Evolutionary conservation across 768 basidiomycete species (phyloP).

Genomic region (Melanogaster broomeanus): DNA sequence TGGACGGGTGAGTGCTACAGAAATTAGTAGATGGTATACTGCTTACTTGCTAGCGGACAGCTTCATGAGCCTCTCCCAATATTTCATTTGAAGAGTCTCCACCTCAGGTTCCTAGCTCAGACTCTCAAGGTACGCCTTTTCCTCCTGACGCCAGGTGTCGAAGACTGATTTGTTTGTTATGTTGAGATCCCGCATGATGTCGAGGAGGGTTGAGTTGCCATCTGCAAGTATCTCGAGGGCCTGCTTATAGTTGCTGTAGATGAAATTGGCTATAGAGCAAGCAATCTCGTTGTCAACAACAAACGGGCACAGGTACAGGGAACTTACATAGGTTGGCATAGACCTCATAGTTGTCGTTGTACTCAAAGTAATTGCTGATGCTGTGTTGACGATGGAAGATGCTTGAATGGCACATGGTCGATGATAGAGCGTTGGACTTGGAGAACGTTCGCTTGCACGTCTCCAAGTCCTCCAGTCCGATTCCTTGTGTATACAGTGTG

Average conservation of each 20-base stretch:
- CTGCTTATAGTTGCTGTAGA: constrained; percentile 27
- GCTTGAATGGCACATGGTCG: constrained; percentile 9
- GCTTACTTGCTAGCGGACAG: constrained; percentile 7
- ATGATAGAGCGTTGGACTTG: constrained; percentile 15
- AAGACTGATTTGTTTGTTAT: constrained; percentile 3
- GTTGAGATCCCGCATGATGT: constrained; percentile 5
- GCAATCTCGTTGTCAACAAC: too few species aligned
- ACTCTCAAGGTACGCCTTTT: constrained; percentile 1
- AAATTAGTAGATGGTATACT: background rate
- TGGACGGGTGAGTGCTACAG: background rate
- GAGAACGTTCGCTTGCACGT: constrained; percentile 19
- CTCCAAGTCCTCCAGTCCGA: constrained; percentile 23
- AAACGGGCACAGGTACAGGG: too few species aligned
- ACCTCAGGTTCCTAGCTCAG: constrained; percentile 1
- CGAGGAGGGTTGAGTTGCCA: background rate
- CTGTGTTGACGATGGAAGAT: constrained; percentile 21
- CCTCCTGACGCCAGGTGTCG: constrained; percentile 7
- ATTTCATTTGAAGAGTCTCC: constrained; percentile 16
- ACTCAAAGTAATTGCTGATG: background rate
- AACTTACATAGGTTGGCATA: too few species aligned
- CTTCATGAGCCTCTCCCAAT: constrained; percentile 10
- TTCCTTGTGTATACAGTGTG: constrained; percentile 11
- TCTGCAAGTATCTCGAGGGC: constrained; percentile 20
- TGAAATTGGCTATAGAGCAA: constrained; percentile 5
- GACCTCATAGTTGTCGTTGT: too few species aligned